Base-by-base conservation (phyloP, 208 protist genomes). In the Kentomonas sorsogonicus region DNA sequence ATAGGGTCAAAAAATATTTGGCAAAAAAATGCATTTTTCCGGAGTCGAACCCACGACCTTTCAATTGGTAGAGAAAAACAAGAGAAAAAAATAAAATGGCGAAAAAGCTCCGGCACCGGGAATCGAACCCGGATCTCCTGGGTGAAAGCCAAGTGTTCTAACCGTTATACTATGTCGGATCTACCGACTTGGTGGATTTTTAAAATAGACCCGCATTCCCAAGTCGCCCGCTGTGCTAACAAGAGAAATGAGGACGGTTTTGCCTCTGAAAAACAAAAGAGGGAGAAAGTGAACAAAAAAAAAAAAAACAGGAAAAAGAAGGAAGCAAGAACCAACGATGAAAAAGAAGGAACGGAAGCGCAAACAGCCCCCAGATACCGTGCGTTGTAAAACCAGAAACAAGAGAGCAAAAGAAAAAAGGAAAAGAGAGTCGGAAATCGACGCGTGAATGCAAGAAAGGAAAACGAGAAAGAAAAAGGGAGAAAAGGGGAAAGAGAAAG, bases 81-180 rank as follows among this genome's bases (percentile, higher is more conserved):
- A 47, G 7, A 23, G 18, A 23, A 25, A 47, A 13, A n/a, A 11
- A 47, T 9, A 15, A 31, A 51, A 25, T 16, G 45, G n/a, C n/a
- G 66, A 51, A 75, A 79, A 77, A 72, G 38, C 71, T 74, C 72
- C 73, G 73, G 71, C 77, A 72, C 74, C 78, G 79, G 79, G 79
- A 70, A 78, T 86, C 79, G 79, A 86, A 86, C 79, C 79, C 79
- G 77, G 71, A 79, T 73, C 70, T 79, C 69, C 78, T 73, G 72
- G 72, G 71, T 86, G 78, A 78, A 78, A 86, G 74, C 72, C 73
- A 72, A 60, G 66, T 75, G 73, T 86, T 86, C 78, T 86, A 86
- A 77, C 76, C 76, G 68, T 74, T 83, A 83, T 74, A 83, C 76
- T 67, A 83, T 68, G 74, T 78, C 71, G 71, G 76, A 74, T 58